Percentiles rank a stretch among this genome's conserved stretches.
phyloP scores from a whole-genome alignment of 306 rosid genomes.

The Parietaria judaica region DNA sequence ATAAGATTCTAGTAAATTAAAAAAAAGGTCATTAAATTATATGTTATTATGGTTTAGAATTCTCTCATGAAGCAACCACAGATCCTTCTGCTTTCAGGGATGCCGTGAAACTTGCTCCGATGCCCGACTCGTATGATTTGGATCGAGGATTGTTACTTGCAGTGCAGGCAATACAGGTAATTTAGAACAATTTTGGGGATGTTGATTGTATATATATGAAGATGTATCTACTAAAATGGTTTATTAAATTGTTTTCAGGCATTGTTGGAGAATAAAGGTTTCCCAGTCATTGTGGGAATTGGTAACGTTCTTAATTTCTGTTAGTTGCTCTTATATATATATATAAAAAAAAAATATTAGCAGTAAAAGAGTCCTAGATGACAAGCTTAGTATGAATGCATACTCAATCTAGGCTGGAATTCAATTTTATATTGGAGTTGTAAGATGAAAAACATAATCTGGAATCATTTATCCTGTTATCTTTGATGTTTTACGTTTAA shows the following conservation, averaged over 20 bases:
- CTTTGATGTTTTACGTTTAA: background rate
- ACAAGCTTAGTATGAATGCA: background rate
- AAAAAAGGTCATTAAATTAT: no score
- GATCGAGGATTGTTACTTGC: conserved; percentile 98
- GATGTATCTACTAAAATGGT: background rate
- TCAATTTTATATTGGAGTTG: background rate
- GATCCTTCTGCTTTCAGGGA: conserved; percentile 98
- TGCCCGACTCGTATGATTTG: conserved; percentile 95
- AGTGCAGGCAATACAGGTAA: conserved; percentile 96
- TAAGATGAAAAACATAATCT: background rate
- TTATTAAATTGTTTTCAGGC: conserved; percentile 54
- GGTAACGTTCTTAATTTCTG: conserved; percentile 38
- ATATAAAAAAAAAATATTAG: no score
- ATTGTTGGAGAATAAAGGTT: conserved; percentile 92
- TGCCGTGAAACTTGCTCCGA: conserved; percentile 76
- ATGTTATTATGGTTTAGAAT: conserved; percentile 37
- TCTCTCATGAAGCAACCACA: conserved; percentile 99
- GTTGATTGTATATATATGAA: conserved; percentile 19
- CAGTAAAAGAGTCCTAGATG: no score
- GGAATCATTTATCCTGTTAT: background rate
- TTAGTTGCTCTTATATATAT: background rate
- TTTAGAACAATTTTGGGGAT: conserved; percentile 13
- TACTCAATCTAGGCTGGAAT: background rate
- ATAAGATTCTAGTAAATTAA: no score
- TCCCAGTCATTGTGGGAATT: conserved; percentile 90